Base-by-base conservation (phyloP, 2,329 filamentous ascomycete genomes). In the Didymella pinodella region DNA sequence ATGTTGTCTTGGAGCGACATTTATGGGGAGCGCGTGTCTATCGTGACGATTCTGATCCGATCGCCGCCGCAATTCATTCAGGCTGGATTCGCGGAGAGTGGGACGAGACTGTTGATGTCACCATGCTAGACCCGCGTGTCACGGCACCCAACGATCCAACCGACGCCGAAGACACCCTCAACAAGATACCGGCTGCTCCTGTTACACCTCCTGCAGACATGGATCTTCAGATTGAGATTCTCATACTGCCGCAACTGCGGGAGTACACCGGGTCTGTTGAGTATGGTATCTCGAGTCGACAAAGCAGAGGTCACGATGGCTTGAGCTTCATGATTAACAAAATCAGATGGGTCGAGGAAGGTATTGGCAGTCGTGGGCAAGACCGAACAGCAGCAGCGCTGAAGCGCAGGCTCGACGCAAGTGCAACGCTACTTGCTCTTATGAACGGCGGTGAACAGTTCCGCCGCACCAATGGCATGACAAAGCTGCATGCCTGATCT, bases 1-100 rank as follows among this genome's bases (percentile, higher is more conserved):
- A 96, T 65, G 93, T 98, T 50, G 96, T 93, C 11, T 81, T 87
- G 7, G 86, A 92, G 32, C 86, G 90, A 20, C 91, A 91, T 7
- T 77, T 99, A 0, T 99, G 94, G 93, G 95, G 95, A 1, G 95
- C 92, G 0, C 93, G 96, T 36, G 85, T 99, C 7, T 98, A 98
- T 74, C 96, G 93, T 0, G 95, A 99, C 68, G 95, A 99, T 77
- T 97, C 93, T 0, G 95, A 99, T 72, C 88, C 95, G 0, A 85
- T 99, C 25, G 94, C 93, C 0, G 93, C 94, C 2, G 94, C 93
- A 59, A 94, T 99, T 45, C 95, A 99, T 75, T 88, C 89, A 1
- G 95, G 95, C 3, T 98, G 93, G 88, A 90, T 99, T 66, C 88
- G 89, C 41, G 94, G 94, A 32, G 92, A 93, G 68, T 97, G 93